Percentiles rank a stretch among this genome's conserved stretches.
Evolutionary conservation across 2,329 filamentous ascomycete species (phyloP).

Genomic region (Penicillium sp.): DNA sequence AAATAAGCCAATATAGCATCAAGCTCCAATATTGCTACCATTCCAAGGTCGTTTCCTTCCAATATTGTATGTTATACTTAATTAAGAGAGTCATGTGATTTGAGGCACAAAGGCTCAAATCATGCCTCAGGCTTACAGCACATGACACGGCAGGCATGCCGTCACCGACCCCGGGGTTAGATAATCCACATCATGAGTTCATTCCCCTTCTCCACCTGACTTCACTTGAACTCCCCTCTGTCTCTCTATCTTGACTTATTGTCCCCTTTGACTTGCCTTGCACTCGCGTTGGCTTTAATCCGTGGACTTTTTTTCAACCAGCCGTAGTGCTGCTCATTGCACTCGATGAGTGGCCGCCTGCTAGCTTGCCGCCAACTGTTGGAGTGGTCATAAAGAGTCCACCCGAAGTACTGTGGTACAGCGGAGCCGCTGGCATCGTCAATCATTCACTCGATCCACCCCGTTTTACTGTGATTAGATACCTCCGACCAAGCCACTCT

Average conservation of each 20-base stretch:
- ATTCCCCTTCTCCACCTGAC: slow-evolving; percentile 24
- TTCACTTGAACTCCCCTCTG: slow-evolving; percentile 7
- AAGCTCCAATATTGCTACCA: background rate
- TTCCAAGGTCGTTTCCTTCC: background rate
- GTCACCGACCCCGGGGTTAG: slow-evolving; percentile 16
- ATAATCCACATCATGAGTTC: slow-evolving; percentile 21
- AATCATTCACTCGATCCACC: slow-evolving; percentile 14
- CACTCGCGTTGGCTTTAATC: slow-evolving; percentile 13
- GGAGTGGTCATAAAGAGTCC: slow-evolving; percentile 34
- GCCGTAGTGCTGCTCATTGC: slow-evolving; percentile 24
- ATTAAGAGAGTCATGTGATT: background rate
- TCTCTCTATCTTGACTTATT: slow-evolving; percentile 4
- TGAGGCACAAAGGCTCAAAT: background rate
- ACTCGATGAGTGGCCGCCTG: slow-evolving; percentile 38
- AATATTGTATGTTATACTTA: background rate
- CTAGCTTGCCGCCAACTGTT: slow-evolving; percentile 31
- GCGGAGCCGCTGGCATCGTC: slow-evolving; percentile 16
- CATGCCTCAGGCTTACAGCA: slow-evolving; percentile 8
- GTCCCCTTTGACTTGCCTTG: slow-evolving; percentile 5
- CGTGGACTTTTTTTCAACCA: slow-evolving; percentile 10
- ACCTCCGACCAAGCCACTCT: background rate
- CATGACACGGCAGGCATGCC: slow-evolving; percentile 15
- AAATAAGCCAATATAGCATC: background rate
- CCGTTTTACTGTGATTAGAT: background rate
- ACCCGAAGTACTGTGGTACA: slow-evolving; percentile 22